Conservation (phyloP, 441 rosid genomes). For the Raphanus hybrid region DNA sequence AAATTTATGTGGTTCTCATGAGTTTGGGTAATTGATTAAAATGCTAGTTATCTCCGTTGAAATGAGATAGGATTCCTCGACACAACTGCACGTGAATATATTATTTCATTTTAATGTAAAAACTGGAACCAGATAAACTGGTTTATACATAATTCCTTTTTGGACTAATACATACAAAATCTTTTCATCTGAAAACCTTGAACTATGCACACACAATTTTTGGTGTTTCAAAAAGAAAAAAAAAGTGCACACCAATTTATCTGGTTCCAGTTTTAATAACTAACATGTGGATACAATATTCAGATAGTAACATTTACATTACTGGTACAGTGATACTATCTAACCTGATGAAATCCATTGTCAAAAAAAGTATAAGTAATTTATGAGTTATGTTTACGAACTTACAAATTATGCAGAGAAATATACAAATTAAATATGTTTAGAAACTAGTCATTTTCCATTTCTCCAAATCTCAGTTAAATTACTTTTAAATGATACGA, state of each 20-base stretch:
- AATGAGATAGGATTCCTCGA: background rate
- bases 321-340: slow-evolving; percentile 9
- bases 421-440: background rate
- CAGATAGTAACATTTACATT: slow-evolving; percentile 6
- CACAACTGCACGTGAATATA: background rate
- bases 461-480: background rate
- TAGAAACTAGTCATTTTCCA: background rate
- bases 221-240: no score
- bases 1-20: background rate
- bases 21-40: background rate
- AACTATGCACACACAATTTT: background rate
- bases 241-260: background rate
- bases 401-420: background rate
- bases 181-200: background rate
- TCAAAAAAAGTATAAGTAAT: background rate
- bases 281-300: slow-evolving; percentile 25
- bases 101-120: slow-evolving; percentile 2
- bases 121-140: background rate
- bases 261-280: background rate
- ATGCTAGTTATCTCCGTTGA: background rate
- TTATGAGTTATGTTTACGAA: background rate
- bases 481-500: background rate
- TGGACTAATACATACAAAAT: background rate
- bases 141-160: background rate
- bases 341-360: slow-evolving; percentile 3